Evolutionary conservation across 2,329 filamentous ascomycete genomes (phyloP), one percentile per base, ranked within the genome.

Genomic region (Trichophyton simii): DNA sequence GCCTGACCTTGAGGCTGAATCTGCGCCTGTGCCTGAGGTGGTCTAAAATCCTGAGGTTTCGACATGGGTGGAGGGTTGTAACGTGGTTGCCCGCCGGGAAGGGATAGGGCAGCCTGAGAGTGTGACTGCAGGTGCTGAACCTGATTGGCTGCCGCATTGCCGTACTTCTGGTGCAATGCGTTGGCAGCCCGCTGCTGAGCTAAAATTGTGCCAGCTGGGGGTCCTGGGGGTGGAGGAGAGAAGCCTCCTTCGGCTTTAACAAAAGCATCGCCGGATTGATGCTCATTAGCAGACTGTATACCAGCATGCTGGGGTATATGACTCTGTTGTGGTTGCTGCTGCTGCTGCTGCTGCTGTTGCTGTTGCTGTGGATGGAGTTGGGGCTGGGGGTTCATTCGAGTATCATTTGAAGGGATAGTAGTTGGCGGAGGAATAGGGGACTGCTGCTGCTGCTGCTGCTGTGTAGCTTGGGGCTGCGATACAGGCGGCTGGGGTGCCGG

Each of bases 401-500:
- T n/a, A 28, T 59, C 76, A 64, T 79, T 79, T 7, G 76, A 77
- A 20, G 73, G 73, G 20, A 77, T 73, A 28, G 74, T 75, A 44
- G 71, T 66, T 44, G 72, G 72, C 58, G 71, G 70, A 50, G 73
- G 73, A n/a, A 74, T 71, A 46, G 71, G 68, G 55, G 73, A 71
- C 65, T 68, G 65, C 71, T 22, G 22, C 22, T 22, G 22, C 22
- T 22, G 22, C 22, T 22, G 22, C 22, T 62, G 73, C 69, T 67
- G 57, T 20, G 28, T 20, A 13, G 28, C 28, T 15, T 55, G 52
- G 22, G 62, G 73, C 69, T 68, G 79, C 69, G 69, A 78, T 22
- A 61, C 59, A 65, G 72, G 72, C 59, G 83, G 82, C 59, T 88
- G 86, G 58, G 87, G 87, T 71, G 88, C 86, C 50, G 94, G 92